Evolutionary conservation across 805 yeast genomes (phyloP).

Genomic region (Yarrowia divulgata): DNA sequence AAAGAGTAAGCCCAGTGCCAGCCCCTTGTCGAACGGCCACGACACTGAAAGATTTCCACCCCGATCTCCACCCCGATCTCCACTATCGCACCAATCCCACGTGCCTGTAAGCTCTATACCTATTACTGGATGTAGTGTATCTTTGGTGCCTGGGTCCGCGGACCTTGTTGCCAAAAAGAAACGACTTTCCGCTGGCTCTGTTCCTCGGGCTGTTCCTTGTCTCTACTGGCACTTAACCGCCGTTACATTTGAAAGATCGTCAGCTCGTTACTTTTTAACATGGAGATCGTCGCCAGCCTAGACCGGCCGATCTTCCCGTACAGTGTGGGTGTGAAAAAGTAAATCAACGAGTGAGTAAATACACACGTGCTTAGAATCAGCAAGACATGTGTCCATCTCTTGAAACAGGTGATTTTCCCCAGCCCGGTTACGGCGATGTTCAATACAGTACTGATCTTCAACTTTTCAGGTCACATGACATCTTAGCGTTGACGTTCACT

Average conservation of each 20-base stretch:
- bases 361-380: slow-evolving; percentile 6
- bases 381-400: neutral
- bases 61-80: neutral
- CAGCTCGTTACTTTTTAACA: neutral
- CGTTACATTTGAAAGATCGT: neutral
- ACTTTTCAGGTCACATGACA: neutral
- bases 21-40: too few relatives aligned
- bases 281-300: slow-evolving; percentile 23
- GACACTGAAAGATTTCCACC: neutral
- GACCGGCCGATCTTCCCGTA: neutral
- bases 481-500: neutral
- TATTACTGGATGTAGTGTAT: too few relatives aligned
- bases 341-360: neutral
- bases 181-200: neutral
- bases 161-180: slow-evolving; percentile 3
- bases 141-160: neutral
- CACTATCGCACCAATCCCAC: slow-evolving; percentile 4
- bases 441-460: too few relatives aligned
- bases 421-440: slow-evolving; percentile 1
- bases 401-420: neutral
- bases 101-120: neutral
- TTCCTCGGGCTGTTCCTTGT: neutral
- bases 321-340: neutral
- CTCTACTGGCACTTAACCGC: too few relatives aligned
- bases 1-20: too few relatives aligned